Conservation (phyloP, 495 filamentous ascomycete species). For the Annulohypoxylon moriforme region DNA sequence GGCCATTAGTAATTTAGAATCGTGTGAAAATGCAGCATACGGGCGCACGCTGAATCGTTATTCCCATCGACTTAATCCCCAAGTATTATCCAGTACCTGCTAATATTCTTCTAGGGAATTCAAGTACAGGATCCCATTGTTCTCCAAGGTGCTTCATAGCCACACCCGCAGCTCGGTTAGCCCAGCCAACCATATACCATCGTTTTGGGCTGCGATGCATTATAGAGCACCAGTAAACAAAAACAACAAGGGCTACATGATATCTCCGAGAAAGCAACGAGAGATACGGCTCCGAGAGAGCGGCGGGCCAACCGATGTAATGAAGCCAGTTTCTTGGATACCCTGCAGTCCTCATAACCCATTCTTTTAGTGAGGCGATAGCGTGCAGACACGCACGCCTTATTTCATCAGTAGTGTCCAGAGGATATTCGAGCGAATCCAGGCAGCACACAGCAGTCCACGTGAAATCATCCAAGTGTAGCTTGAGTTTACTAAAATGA, state of each 20-base stretch:
- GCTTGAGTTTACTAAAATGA: background rate
- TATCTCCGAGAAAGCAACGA: constrained; percentile 26
- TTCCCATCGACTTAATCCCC: background rate
- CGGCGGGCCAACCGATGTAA: constrained; percentile 41
- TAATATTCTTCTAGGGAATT: constrained; percentile 7
- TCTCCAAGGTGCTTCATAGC: constrained; percentile 36
- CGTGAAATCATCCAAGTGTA: background rate
- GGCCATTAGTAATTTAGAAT: background rate
- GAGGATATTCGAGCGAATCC: constrained; percentile 20
- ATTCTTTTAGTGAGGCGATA: constrained; percentile 25
- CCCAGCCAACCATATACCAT: constrained; percentile 42
- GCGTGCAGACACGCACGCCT: constrained; percentile 29
- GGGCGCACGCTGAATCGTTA: background rate
- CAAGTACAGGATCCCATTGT: constrained; percentile 32
- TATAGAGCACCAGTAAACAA: constrained; percentile 44
- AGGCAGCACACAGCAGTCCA: constrained; percentile 27
- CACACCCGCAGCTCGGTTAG: constrained; percentile 24
- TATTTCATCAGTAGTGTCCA: constrained; percentile 12
- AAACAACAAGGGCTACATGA: constrained; percentile 37
- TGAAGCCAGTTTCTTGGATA: constrained; percentile 39
- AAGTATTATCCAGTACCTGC: background rate
- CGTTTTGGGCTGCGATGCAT: constrained; percentile 39
- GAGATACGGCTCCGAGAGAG: constrained; percentile 35
- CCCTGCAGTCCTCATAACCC: constrained; percentile 29
- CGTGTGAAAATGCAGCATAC: background rate